Evolutionary conservation across 164 flowering plant genomes (phyloP), one percentile per base, ranked within the genome.

Genomic region (Liquidambar formosana): DNA sequence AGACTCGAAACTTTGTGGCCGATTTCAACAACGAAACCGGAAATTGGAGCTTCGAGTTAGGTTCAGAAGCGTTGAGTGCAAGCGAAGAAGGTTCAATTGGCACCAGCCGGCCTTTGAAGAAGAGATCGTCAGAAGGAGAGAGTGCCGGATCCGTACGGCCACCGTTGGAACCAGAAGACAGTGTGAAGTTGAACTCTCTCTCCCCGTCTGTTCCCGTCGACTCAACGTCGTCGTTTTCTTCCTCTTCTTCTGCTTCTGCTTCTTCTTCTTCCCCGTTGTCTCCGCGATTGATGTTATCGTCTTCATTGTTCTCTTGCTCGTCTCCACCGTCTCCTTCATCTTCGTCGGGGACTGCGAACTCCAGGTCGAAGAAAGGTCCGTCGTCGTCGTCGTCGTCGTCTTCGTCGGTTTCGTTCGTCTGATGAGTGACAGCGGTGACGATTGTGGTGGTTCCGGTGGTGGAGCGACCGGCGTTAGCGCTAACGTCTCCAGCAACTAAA

Each of bases 311-410:
- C 8, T 52, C 66, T 5, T 5, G 68, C 0, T 27, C 67, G 23
- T 12, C 67, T 3, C 25, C 72, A 10, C 44, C 64, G 0, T 58
- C 72, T 3, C 1, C 73, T 5, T 74, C 85, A 0, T 79, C 86
- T 8, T 78, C 80, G 10, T 80, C 84, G 0, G 88, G 85, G 10
- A 83, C 78, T 12, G 91, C 33, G 69, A 93, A 86, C 70, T 93
- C 92, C 67, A 93, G 66, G 75, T 93, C 96, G 47, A 93, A 88
- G 73, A 89, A 93, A 0, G 97, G 91, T 0, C 95, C 97, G 33
- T 91, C 90, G 28, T 90, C 92, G 25, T 47, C 80, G 57, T 75
- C 76, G 19, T 69, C 84, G 18, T 75, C 84, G 46, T 74, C 72
- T 25, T 73, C 77, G 26, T 72, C 77, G 10, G 71, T 59, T 22